Percentiles rank a stretch among this genome's conserved stretches.
Conservation (phyloP, 768 basidiomycete species). For the Clitopilus hobsonii region DNA sequence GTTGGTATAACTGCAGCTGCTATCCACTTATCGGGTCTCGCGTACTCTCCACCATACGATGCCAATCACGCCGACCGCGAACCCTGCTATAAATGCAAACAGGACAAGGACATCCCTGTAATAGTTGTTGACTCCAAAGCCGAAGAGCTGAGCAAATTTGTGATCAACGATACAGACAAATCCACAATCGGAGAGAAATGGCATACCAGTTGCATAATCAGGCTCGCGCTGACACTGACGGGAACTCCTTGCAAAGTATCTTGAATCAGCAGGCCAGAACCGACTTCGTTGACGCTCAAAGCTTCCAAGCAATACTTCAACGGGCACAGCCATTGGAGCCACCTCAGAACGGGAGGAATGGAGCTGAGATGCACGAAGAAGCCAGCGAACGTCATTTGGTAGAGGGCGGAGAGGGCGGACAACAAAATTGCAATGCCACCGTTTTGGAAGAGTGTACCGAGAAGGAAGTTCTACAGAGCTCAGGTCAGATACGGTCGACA, state of each 20-base stretch:
- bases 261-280: constrained; percentile 78
- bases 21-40: constrained; percentile 55
- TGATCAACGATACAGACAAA: constrained; percentile 1
- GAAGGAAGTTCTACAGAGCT: constrained; percentile 72
- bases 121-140: constrained; percentile 77
- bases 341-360: constrained; percentile 89
- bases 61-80: constrained; percentile 65
- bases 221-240: constrained; percentile 67
- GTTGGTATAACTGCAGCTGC: background rate
- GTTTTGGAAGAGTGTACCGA: constrained; percentile 79
- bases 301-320: constrained; percentile 85
- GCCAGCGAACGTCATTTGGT: constrained; percentile 86
- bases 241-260: constrained; percentile 81
- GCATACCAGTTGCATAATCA: constrained; percentile 84
- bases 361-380: constrained; percentile 86
- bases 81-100: constrained; percentile 83
- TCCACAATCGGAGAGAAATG: background rate
- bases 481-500: background rate
- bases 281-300: constrained; percentile 87
- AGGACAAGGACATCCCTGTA: constrained; percentile 87
- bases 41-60: constrained; percentile 75
- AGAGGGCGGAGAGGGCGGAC: constrained; percentile 69
- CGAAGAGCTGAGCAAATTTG: constrained; percentile 59
- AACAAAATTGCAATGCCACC: constrained; percentile 89
- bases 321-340: constrained; percentile 90